A percentile compares a stretch with the other conserved stretches of the same genome.
These are phyloP conservation scores for Cerioporus squamosus DNA, from an alignment of 1,284 basidiomycete species.

Conservation along the genomic window DNA sequence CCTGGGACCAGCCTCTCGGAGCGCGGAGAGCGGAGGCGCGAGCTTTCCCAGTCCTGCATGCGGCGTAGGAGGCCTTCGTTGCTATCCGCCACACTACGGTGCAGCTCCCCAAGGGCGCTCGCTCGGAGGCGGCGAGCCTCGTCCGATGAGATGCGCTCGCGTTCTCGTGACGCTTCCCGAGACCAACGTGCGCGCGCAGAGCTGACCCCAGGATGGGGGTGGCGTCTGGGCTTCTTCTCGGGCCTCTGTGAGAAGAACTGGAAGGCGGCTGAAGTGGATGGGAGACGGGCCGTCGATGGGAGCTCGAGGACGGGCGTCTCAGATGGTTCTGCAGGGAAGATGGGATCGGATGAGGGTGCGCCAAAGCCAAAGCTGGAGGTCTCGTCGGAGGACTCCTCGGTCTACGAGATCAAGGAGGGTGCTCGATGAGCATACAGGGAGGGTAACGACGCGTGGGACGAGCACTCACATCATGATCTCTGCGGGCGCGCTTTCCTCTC, in stretches of 20 bases:
- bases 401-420: conserved; percentile 10
- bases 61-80: conserved; percentile 70
- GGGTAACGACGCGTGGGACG: neutral
- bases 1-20: conserved; percentile 2
- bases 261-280: conserved; percentile 64
- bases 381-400: conserved; percentile 13
- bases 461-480: conserved; percentile 48
- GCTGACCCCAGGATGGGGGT: neutral
- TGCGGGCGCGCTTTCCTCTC: conserved; percentile 55
- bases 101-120: conserved; percentile 66
- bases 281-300: conserved; percentile 39
- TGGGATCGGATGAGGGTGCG: conserved; percentile 9
- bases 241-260: conserved; percentile 46
- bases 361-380: neutral
- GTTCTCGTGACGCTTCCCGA: conserved; percentile 14
- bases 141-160: conserved; percentile 26
- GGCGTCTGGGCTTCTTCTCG: conserved; percentile 15
- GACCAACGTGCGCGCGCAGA: conserved; percentile 12
- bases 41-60: conserved; percentile 72
- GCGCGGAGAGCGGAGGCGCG: conserved; percentile 45
- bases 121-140: conserved; percentile 56
- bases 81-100: conserved; percentile 59
- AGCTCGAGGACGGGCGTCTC: conserved; percentile 31
- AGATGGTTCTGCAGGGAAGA: conserved; percentile 19
- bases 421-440: neutral